Conservation (phyloP, 1,284 basidiomycete genomes). For the Inonotus hispidus region DNA sequence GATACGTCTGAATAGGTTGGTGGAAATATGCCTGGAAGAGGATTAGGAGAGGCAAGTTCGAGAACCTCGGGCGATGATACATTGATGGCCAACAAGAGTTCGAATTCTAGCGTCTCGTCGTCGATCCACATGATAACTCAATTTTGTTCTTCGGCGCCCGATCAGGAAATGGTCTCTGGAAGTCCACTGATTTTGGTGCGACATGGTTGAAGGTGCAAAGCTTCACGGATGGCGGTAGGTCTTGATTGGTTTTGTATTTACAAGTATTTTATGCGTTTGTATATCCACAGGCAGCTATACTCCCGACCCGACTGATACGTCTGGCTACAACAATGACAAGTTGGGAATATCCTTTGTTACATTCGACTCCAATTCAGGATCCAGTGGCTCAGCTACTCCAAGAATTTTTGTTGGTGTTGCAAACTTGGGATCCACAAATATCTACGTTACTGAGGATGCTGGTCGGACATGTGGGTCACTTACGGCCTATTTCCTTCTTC, state of each 20-base stretch:
- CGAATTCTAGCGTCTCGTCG: constrained; percentile 44
- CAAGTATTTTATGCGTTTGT: neutral
- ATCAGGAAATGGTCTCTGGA: constrained; percentile 59
- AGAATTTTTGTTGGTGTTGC: constrained; percentile 66
- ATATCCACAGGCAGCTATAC: constrained; percentile 43
- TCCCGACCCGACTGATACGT: constrained; percentile 48
- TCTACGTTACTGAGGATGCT: constrained; percentile 52
- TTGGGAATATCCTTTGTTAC: constrained; percentile 61
- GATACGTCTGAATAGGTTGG: constrained; percentile 18
- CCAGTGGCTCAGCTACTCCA: constrained; percentile 46
- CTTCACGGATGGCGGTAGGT: constrained; percentile 48
- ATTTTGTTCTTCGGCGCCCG: constrained; percentile 59
- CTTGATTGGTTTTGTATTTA: neutral
- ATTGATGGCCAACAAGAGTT: neutral
- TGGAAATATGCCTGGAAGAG: constrained; percentile 67
- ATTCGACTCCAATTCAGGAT: constrained; percentile 54
- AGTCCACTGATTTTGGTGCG: constrained; percentile 50
- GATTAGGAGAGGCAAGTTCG: constrained; percentile 34
- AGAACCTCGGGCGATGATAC: neutral
- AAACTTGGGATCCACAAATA: constrained; percentile 44
- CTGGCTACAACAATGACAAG: constrained; percentile 50
- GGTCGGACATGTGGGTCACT: constrained; percentile 46
- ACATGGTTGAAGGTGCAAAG: constrained; percentile 53
- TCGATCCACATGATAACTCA: constrained; percentile 58
- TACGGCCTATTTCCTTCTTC: neutral